A percentile compares a stretch with the other conserved stretches of the same genome.
phyloP scores from a whole-genome alignment of 441 rosid species.

The Eutrema salsugineum region DNA sequence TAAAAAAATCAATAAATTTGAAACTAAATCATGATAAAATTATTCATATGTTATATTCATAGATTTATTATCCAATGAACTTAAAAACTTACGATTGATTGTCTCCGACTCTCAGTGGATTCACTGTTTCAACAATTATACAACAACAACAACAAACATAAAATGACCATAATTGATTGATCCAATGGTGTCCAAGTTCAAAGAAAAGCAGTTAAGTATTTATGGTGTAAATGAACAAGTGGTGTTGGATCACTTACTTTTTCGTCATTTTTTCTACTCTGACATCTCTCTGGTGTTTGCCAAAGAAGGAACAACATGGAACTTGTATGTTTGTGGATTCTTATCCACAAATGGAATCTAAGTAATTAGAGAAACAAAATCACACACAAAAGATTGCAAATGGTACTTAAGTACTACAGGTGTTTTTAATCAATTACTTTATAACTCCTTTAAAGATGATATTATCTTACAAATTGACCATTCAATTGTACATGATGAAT shows the following conservation, averaged over 20 bases:
- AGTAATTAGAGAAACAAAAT: neutral
- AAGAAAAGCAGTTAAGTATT: constrained; percentile 17
- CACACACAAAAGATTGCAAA: neutral
- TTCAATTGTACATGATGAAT: neutral
- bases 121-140: neutral
- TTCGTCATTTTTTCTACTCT: constrained; percentile 10
- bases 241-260: constrained; percentile 24
- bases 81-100: no score
- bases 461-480: neutral
- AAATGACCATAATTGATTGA: constrained; percentile 22
- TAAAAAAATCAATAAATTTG: neutral
- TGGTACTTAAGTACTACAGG: neutral
- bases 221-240: constrained; percentile 16
- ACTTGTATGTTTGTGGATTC: constrained; percentile 27
- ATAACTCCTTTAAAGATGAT: neutral
- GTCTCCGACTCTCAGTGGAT: no score
- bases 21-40: neutral
- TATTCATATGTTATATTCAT: no score
- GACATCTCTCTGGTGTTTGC: constrained; percentile 25
- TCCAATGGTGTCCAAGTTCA: constrained; percentile 27
- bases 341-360: constrained; percentile 9
- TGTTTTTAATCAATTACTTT: neutral
- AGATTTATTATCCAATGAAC: no score
- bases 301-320: constrained; percentile 30
- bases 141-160: constrained; percentile 7